Evolutionary conservation across 164 flowering plant species (phyloP).

Genomic region (Nymphaea colorata): DNA sequence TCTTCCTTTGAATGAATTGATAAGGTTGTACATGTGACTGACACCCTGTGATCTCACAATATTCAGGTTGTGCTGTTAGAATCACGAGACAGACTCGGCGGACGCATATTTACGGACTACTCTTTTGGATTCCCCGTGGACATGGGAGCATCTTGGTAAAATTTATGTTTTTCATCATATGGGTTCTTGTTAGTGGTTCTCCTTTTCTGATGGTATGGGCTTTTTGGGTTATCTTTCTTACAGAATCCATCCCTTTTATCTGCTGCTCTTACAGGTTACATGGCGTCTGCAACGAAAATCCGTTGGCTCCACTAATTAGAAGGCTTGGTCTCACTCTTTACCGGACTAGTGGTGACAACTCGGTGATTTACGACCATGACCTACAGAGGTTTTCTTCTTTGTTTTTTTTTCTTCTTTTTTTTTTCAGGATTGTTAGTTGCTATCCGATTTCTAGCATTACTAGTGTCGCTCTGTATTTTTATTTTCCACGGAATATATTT

Average conservation of each 20-base stretch:
- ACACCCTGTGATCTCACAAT: background rate
- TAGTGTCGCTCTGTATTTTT: background rate
- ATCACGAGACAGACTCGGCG: slow-evolving; percentile 85
- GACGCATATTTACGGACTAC: slow-evolving; percentile 83
- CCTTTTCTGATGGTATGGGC: background rate
- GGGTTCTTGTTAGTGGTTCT: background rate
- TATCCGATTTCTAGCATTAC: no score
- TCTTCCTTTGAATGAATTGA: background rate
- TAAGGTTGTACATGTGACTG: background rate
- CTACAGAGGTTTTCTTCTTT: slow-evolving; percentile 53
- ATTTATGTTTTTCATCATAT: slow-evolving; percentile 2
- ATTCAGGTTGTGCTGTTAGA: slow-evolving; percentile 67
- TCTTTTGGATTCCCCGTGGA: slow-evolving; percentile 90
- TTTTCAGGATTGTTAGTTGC: no score
- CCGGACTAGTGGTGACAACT: slow-evolving; percentile 92
- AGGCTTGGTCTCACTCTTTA: slow-evolving; percentile 63
- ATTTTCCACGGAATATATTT: no score
- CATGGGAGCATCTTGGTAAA: slow-evolving; percentile 92
- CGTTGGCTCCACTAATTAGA: slow-evolving; percentile 84
- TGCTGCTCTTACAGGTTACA: slow-evolving; percentile 46
- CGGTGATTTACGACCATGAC: slow-evolving; percentile 89
- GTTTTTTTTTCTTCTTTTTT: no score
- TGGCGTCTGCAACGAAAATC: slow-evolving; percentile 95
- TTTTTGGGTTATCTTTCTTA: background rate
- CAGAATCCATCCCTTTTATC: background rate